Evolutionary conservation across 2,329 filamentous ascomycete genomes (phyloP), one percentile per base, ranked within the genome.

Genomic region (Penicillium brevicompactum): DNA sequence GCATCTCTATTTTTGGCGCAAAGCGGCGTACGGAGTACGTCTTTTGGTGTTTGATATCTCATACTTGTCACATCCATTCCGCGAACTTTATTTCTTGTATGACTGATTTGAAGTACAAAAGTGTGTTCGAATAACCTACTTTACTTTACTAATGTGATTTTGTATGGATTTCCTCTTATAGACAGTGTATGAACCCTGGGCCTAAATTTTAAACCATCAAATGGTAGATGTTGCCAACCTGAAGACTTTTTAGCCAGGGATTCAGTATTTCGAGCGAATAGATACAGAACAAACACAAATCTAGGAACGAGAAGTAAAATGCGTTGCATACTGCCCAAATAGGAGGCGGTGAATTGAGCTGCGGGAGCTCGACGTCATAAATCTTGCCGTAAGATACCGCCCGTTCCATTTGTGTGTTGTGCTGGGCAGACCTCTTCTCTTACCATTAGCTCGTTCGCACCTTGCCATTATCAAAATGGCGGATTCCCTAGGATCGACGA

Each of bases 301-400:
- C 24, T 8, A 27, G 24, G 24, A 18, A 18, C 8, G 24, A 6
- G 24, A 27, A 27, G 24, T 27, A 27, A 27, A 8, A 27, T 27
- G 8, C 24, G 6, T 27, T 27, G 24, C 4, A 8, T 6, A 27
- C 5, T 5, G 24, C 24, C 5, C 5, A 6, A 27, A 27, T 27
- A 5, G 3, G 18, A 41, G 38, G 38, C 38, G 38, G 38, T 41
- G 21, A 7, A 5, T 4, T 13, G n/a, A 41, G 4, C 24, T 27
- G 24, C 24, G 5, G 18, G 18, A 18, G 63, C 63, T 60, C 66
- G 65, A 68, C 65, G 67, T 68, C 65, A 68, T 48, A 38, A 49
- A 59, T 65, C 61, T 59, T 65, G 67, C 67, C 62, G 38, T 27
- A 43, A 16, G 24, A 45, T 51, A 61, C 66, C 64, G 66, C 66